phyloP scores from a whole-genome alignment of 169 alveolate species.

The Theileria parva region DNA sequence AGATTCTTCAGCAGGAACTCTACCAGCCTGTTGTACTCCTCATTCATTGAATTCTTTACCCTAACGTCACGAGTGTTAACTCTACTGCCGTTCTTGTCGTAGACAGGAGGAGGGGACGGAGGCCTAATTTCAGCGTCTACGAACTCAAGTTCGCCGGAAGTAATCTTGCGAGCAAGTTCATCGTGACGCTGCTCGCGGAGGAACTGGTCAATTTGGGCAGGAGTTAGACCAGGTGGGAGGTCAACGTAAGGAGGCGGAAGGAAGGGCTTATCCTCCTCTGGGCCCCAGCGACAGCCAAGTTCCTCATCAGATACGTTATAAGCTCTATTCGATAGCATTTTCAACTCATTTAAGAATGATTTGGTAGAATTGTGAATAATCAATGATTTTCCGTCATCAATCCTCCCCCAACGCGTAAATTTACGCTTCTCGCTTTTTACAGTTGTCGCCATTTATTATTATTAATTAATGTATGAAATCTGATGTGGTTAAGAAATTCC shows the following conservation, averaged over 20 bases:
- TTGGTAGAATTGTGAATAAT: constrained; percentile 61
- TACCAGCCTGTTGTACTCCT: constrained; percentile 83
- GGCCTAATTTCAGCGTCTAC: constrained; percentile 90
- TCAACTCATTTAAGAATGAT: constrained; percentile 59
- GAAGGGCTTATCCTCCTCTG: constrained; percentile 81
- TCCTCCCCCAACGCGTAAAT: constrained; percentile 66
- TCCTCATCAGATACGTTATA: constrained; percentile 51
- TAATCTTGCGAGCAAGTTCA: constrained; percentile 82
- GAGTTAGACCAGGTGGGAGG: constrained; percentile 87
- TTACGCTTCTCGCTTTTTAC: constrained; percentile 31
- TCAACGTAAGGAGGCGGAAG: constrained; percentile 89
- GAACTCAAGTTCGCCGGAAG: constrained; percentile 82
- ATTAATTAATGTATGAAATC: neutral
- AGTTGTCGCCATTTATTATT: constrained; percentile 11
- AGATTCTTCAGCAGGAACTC: constrained; percentile 83
- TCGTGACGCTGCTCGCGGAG: constrained; percentile 88
- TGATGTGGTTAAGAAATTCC: neutral
- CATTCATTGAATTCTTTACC: constrained; percentile 83
- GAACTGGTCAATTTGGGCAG: constrained; percentile 85
- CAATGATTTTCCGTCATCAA: constrained; percentile 62
- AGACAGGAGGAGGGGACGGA: constrained; percentile 90
- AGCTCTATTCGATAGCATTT: constrained; percentile 63
- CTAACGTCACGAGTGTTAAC: constrained; percentile 89
- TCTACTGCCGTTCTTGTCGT: constrained; percentile 86
- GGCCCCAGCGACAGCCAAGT: constrained; percentile 67